Percentiles rank a stretch among this genome's conserved stretches.
phyloP scores from a whole-genome alignment of 1,284 basidiomycete species.

The Boletus smithii region DNA sequence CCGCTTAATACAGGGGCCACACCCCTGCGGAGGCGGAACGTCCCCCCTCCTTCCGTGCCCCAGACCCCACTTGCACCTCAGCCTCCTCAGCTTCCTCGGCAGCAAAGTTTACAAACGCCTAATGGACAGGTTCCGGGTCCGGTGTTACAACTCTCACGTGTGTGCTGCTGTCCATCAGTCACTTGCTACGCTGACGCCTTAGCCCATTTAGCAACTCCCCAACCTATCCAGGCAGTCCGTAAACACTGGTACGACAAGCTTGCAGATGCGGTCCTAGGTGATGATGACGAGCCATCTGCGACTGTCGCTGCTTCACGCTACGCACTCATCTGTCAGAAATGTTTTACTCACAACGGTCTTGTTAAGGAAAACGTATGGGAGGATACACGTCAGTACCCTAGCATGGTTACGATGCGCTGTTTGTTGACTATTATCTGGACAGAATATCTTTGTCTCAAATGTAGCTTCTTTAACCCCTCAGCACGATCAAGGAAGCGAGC shows the following conservation, averaged over 20 bases:
- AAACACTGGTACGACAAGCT: constrained; percentile 89
- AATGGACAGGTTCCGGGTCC: constrained; percentile 19
- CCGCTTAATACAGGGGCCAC: constrained; percentile 29
- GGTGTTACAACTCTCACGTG: constrained; percentile 42
- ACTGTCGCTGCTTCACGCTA: constrained; percentile 63
- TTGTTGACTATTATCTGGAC: constrained; percentile 3
- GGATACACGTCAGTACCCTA: constrained; percentile 72
- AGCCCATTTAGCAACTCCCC: constrained; percentile 34
- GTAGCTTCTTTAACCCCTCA: constrained; percentile 69
- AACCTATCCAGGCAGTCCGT: constrained; percentile 53
- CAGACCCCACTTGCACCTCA: constrained; percentile 22
- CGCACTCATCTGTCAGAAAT: constrained; percentile 91
- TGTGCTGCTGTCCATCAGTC: constrained; percentile 17
- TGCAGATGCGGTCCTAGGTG: constrained; percentile 82
- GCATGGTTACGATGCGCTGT: neutral
- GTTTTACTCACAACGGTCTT: constrained; percentile 92
- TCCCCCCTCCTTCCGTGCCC: constrained; percentile 19
- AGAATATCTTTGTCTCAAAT: constrained; percentile 78
- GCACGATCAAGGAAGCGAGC: constrained; percentile 40
- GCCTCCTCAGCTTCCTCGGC: constrained; percentile 20
- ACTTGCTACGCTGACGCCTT: constrained; percentile 8
- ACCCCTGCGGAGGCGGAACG: constrained; percentile 35
- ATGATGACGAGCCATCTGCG: constrained; percentile 59
- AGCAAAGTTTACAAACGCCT: constrained; percentile 22
- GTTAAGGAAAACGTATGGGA: constrained; percentile 89